These are phyloP conservation scores for Mucor ambiguus DNA, from an alignment of 371 early-diverging fungal species.

Conservation along the genomic window DNA sequence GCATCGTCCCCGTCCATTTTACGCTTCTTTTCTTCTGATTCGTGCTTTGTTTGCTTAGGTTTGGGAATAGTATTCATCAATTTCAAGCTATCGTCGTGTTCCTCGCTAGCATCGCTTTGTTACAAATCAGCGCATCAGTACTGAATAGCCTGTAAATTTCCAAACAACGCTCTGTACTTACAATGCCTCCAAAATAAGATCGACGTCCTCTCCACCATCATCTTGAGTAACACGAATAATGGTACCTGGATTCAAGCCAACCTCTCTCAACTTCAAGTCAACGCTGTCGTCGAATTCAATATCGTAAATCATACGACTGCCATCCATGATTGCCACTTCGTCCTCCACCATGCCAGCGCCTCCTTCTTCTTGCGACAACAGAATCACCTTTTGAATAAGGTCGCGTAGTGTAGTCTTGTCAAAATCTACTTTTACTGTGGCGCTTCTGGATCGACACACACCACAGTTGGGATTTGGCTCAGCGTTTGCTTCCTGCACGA, in stretches of 20 bases:
- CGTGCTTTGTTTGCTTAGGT: neutral
- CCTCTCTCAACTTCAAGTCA: slow-evolving; percentile 51
- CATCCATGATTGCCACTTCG: slow-evolving; percentile 53
- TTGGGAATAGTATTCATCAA: slow-evolving; percentile 25
- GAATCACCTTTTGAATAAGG: slow-evolving; percentile 48
- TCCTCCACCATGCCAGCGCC: slow-evolving; percentile 55
- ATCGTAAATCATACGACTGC: slow-evolving; percentile 83
- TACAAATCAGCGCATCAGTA: neutral
- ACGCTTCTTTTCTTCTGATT: slow-evolving; percentile 14
- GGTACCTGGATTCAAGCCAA: slow-evolving; percentile 64
- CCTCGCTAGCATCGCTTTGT: slow-evolving; percentile 5
- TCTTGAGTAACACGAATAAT: slow-evolving; percentile 58
- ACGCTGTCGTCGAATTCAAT: slow-evolving; percentile 89
- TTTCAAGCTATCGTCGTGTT: slow-evolving; percentile 4
- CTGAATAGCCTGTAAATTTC: neutral
- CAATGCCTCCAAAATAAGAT: slow-evolving; percentile 39
- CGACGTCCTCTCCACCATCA: slow-evolving; percentile 46
- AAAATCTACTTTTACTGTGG: slow-evolving; percentile 48
- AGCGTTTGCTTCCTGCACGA: slow-evolving; percentile 52
- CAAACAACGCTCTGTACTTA: slow-evolving; percentile 18
- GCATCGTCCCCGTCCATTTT: slow-evolving; percentile 21
- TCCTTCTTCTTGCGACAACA: slow-evolving; percentile 37
- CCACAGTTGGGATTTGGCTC: slow-evolving; percentile 63
- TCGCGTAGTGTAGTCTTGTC: slow-evolving; percentile 53
- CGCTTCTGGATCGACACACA: slow-evolving; percentile 57